Base-by-base conservation (phyloP, 1,284 basidiomycete genomes). In the Rhodotorula sp. region DNA sequence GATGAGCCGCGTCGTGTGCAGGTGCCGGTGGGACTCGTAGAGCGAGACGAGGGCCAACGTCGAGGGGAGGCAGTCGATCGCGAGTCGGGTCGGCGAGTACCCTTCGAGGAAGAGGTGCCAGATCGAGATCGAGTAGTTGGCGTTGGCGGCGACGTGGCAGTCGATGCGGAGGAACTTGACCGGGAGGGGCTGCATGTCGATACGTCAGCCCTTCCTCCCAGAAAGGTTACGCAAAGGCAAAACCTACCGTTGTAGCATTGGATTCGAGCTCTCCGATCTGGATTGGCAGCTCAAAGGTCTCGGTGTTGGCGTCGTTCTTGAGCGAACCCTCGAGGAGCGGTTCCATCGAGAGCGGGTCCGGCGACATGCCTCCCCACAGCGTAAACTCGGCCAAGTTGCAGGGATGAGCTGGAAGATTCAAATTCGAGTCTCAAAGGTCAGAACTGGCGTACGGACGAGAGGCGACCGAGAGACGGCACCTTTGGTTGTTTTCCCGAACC, bases 341-440 rank as follows among this genome's bases (percentile, higher is more conserved):
- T n/a, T 77, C 71, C 79, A 80, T 80, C 48, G 66, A 61, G 34
- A 68, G 62, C 26, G 69, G 67, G 51, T 76, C 65, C 58, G 73
- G 75, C 58, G 64, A 68, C 54, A 78, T 71, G n/a, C 80, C 78
- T 12, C 79, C 81, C 58, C 78, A 81, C 31, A 82, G 68, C 49
- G 80, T 80, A 73, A 80, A 81, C 47, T 80, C 79, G 51, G 74
- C 68, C 20, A 82, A 67, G 63, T 81, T 82, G 77, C 81, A 82
- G 0, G 81, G 80, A 67, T 82, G 81, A 5, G 66, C 75, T 69
- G 58, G 20, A 23, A 15, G 29, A 18, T 18, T 18, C 39, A 48
- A 3, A 56, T 21, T 0, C 47, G 12, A 34, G 59, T 20, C 46
- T 48, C 7, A 15, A 34, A 5, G 16, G 31, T 34, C 31, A 21